phyloP scores from a whole-genome alignment of 2,329 filamentous ascomycete species.

The Diaporthe ampelina region DNA sequence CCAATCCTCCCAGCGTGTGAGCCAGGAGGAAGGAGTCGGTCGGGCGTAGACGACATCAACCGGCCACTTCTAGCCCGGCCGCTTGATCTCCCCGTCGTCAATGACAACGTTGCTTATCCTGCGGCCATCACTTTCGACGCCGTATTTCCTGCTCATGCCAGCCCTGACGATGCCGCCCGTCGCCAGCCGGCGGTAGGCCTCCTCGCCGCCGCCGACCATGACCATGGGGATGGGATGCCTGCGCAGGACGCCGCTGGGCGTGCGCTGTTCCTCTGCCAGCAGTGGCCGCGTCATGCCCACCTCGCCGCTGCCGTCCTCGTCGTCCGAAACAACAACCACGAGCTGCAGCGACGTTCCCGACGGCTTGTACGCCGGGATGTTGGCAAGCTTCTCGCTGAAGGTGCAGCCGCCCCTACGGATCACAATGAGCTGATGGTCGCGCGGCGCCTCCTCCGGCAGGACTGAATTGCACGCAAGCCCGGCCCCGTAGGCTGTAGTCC shows the following conservation, averaged over 20 bases:
- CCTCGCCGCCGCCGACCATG: conserved; percentile 81
- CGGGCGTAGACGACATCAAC: background rate
- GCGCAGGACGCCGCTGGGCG: conserved; percentile 76
- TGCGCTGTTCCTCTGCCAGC: conserved; percentile 81
- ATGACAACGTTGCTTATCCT: conserved; percentile 85
- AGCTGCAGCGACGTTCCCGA: conserved; percentile 76
- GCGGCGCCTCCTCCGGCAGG: conserved; percentile 64
- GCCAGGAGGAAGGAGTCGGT: too few relatives aligned
- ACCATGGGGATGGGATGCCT: conserved; percentile 84
- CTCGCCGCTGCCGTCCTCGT: conserved; percentile 56
- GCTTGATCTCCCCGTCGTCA: conserved; percentile 50
- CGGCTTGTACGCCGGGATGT: conserved; percentile 84
- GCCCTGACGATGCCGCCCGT: conserved; percentile 70
- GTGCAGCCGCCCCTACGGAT: conserved; percentile 86
- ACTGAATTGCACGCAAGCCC: conserved; percentile 75
- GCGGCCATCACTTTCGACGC: conserved; percentile 84
- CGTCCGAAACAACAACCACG: conserved; percentile 81
- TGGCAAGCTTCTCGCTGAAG: conserved; percentile 85
- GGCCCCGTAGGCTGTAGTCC: conserved; percentile 80
- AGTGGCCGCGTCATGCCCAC: conserved; percentile 69
- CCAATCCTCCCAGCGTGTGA: background rate
- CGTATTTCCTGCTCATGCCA: conserved; percentile 83
- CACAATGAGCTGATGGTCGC: conserved; percentile 81
- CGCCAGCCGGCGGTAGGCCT: conserved; percentile 74
- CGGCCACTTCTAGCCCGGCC: background rate